These are phyloP conservation scores for Aegilops tauschii DNA, from an alignment of 176 grass and related monocot species.

Conservation along the genomic window DNA sequence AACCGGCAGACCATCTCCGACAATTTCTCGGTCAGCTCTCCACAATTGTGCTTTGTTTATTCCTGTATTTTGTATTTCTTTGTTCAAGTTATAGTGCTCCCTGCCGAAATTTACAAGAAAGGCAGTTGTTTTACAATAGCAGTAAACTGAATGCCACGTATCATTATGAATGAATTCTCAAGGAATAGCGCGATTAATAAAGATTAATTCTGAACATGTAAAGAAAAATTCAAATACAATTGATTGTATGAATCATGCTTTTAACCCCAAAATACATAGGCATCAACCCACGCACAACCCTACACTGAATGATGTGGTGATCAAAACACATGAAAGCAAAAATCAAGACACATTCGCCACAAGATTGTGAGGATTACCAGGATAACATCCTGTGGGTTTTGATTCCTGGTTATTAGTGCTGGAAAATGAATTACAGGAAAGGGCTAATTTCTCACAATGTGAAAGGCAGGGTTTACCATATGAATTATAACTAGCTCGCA, in stretches of 20 bases:
- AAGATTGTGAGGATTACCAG: too few species aligned
- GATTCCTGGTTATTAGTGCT: too few species aligned
- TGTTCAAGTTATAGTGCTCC: background rate
- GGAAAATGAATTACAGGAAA: too few species aligned
- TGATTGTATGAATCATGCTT: too few species aligned
- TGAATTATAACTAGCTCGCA: background rate
- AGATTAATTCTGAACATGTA: background rate
- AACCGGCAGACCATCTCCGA: conserved; percentile 76
- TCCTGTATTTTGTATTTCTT: background rate
- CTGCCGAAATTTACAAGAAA: background rate
- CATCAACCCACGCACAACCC: too few species aligned
- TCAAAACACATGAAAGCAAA: too few species aligned
- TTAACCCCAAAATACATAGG: too few species aligned
- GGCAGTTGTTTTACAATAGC: background rate
- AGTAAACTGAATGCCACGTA: background rate
- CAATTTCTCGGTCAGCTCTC: conserved; percentile 78
- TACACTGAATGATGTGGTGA: too few species aligned
- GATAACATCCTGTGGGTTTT: too few species aligned
- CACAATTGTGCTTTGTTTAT: background rate
- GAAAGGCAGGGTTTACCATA: background rate
- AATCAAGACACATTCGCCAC: too few species aligned
- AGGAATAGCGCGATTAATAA: background rate
- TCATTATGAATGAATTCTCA: background rate
- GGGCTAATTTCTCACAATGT: background rate
- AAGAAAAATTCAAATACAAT: too few species aligned